Evolutionary conservation across 2,329 filamentous ascomycete species (phyloP).

Genomic region (Tolypocladium tropicale): DNA sequence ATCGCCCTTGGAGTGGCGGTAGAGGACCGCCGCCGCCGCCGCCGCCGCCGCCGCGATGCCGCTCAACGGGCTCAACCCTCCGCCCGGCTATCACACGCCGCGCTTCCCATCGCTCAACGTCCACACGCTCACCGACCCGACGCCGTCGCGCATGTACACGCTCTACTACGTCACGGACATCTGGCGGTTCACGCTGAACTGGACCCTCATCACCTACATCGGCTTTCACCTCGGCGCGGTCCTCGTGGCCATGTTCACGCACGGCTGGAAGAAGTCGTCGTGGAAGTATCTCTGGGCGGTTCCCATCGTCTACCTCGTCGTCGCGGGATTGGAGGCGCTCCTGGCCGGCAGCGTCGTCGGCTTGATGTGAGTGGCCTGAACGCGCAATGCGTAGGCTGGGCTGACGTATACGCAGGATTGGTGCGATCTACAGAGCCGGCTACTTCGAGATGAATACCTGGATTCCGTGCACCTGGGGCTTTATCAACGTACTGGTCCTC

Average conservation of each 20-base stretch:
- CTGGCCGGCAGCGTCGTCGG: slow-evolving; percentile 76
- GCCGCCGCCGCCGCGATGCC: slow-evolving; percentile 2
- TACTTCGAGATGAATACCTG: slow-evolving; percentile 90
- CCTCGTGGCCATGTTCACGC: slow-evolving; percentile 60
- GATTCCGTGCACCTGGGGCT: slow-evolving; percentile 83
- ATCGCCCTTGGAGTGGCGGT: background rate
- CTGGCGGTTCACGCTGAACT: slow-evolving; percentile 78
- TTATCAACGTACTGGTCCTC: slow-evolving; percentile 73
- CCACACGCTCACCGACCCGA: slow-evolving; percentile 40
- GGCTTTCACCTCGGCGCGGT: slow-evolving; percentile 65
- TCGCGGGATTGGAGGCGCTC: slow-evolving; percentile 67
- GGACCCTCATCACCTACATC: slow-evolving; percentile 73
- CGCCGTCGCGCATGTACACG: slow-evolving; percentile 34
- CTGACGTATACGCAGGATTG: slow-evolving; percentile 44
- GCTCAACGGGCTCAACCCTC: slow-evolving; percentile 20
- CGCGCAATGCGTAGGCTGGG: background rate
- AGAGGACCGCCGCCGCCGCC: background rate
- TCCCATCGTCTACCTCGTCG: slow-evolving; percentile 57
- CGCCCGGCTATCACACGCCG: slow-evolving; percentile 51
- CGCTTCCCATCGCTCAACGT: slow-evolving; percentile 76
- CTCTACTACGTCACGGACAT: slow-evolving; percentile 70
- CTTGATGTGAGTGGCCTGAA: slow-evolving; percentile 45
- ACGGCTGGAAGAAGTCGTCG: slow-evolving; percentile 46
- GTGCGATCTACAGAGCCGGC: slow-evolving; percentile 70
- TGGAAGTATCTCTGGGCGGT: slow-evolving; percentile 61